Evolutionary conservation across 1,139 yeast genomes (phyloP), one percentile per base, ranked within the genome.

Genomic region (Groenewaldozyma sp.): DNA sequence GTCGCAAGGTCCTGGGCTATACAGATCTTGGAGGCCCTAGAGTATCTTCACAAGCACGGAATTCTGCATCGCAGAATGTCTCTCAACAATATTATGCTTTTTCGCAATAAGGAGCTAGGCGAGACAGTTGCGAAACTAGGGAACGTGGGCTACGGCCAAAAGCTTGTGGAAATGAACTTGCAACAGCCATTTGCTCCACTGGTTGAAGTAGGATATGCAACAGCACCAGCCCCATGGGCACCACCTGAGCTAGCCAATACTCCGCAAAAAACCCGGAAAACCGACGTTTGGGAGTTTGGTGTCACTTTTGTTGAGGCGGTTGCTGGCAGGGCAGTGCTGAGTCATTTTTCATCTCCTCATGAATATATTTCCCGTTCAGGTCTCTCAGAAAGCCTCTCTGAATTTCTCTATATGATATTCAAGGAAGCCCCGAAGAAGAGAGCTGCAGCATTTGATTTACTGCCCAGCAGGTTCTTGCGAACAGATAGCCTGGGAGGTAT

Each of bases 201-300:
- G n/a, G 49, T 52, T 7, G n/a, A n/a, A n/a, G n/a, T n/a, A n/a
- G n/a, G n/a, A n/a, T n/a, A n/a, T n/a, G n/a, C n/a, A n/a, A n/a
- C n/a, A n/a, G n/a, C n/a, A n/a, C n/a, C n/a, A n/a, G n/a, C n/a
- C n/a, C 45, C 45, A 16, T 87, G 95, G 96, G 62, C 62, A 9
- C 91, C 95, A 0, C 95, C 97, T 0, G 96, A 87, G 55, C 52
- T 81, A 13, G n/a, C 20, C 7, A 19, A 29, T 5, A 37, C 21
- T 22, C 16, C 46, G 5, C 56, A 56, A 33, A 79, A 81, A 9
- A 82, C 80, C 42, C 67, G 84, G 34, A 84, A 86, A 55, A 78
- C 95, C 0, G 98, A 93, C 62, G 80, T 93, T 4, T 91, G 96
- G 95, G 82, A 83, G 51, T 64, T 88, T 37, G 98, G 96, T 3